Evolutionary conservation across 2,329 filamentous ascomycete species (phyloP).

Genomic region (Aspergillus oerlinghausenensis): DNA sequence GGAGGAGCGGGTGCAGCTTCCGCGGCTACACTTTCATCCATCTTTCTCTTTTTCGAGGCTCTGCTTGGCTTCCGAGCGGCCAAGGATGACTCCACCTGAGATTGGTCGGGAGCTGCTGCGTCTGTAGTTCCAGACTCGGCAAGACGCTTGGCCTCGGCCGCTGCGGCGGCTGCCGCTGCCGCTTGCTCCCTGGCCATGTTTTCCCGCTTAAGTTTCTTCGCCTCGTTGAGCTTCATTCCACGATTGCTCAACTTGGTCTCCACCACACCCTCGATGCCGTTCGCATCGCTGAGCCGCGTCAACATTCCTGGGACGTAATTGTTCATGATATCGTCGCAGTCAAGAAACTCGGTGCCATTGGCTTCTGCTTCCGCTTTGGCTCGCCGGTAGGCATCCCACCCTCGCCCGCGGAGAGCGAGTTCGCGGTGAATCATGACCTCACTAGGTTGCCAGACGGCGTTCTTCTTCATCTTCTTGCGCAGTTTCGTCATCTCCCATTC

Average conservation of each 20-base stretch:
- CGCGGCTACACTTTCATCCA: slow-evolving; percentile 43
- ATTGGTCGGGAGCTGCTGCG: slow-evolving; percentile 3
- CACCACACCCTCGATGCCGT: slow-evolving; percentile 35
- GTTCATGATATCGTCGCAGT: slow-evolving; percentile 47
- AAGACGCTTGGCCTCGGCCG: slow-evolving; percentile 15
- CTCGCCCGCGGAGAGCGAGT: slow-evolving; percentile 55
- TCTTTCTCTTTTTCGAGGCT: slow-evolving; percentile 49
- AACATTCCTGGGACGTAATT: slow-evolving; percentile 35
- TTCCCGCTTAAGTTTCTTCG: slow-evolving; percentile 59
- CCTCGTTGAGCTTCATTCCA: slow-evolving; percentile 57
- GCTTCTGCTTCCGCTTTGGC: slow-evolving; percentile 49
- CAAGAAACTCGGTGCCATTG: slow-evolving; percentile 52
- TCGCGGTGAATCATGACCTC: slow-evolving; percentile 64
- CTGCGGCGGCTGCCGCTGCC: slow-evolving; percentile 21
- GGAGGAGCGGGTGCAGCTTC: slow-evolving; percentile 11
- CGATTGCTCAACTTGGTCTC: slow-evolving; percentile 54
- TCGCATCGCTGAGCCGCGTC: slow-evolving; percentile 39
- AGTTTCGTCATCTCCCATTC: slow-evolving; percentile 65
- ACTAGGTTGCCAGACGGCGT: slow-evolving; percentile 63
- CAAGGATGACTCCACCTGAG: slow-evolving; percentile 11
- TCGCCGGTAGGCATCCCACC: slow-evolving; percentile 46
- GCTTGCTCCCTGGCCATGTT: slow-evolving; percentile 47
- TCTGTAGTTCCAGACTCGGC: slow-evolving; percentile 5
- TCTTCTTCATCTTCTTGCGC: slow-evolving; percentile 67
- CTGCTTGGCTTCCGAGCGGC: slow-evolving; percentile 15